Conservation (phyloP, 768 basidiomycete species). For the Leucosporidium scottii region DNA sequence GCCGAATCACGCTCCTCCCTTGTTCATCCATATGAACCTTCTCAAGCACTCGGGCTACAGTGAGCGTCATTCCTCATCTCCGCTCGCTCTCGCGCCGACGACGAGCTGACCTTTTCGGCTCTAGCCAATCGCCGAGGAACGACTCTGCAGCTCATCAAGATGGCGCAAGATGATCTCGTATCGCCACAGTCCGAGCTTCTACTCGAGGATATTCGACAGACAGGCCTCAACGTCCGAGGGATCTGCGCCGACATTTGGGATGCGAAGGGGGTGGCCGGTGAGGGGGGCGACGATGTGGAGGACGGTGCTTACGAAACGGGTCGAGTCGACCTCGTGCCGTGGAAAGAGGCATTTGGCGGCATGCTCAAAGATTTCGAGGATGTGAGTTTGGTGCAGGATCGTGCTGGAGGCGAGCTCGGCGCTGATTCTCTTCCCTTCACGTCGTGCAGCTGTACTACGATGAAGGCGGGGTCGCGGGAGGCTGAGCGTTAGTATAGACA, state of each 20-base stretch:
- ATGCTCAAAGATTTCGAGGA: conserved; percentile 24
- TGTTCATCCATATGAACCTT: conserved; percentile 44
- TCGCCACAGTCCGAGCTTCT: background rate
- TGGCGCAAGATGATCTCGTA: conserved; percentile 12
- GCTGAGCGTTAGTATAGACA: too few relatives aligned
- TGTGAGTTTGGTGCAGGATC: background rate
- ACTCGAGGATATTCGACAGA: background rate
- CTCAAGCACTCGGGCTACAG: conserved; percentile 40
- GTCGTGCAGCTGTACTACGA: conserved; percentile 9
- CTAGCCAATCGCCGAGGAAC: conserved; percentile 10
- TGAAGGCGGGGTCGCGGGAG: conserved; percentile 2
- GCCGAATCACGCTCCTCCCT: conserved; percentile 39
- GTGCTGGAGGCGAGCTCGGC: too few relatives aligned
- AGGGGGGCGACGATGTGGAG: conserved; percentile 16
- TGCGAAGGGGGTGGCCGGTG: conserved; percentile 12
- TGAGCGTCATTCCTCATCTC: conserved; percentile 5
- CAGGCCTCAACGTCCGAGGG: conserved; percentile 8
- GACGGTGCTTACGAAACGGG: conserved; percentile 21
- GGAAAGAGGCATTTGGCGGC: conserved; percentile 5
- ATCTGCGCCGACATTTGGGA: conserved; percentile 35
- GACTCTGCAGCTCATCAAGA: conserved; percentile 32
- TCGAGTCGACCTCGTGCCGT: conserved; percentile 2
- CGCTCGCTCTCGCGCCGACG: background rate
- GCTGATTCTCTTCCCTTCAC: too few relatives aligned
- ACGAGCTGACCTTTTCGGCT: background rate